Percentiles rank a stretch among this genome's conserved stretches.
Conservation (phyloP, 2,329 filamentous ascomycete genomes). For the Colletotrichum lupini region DNA sequence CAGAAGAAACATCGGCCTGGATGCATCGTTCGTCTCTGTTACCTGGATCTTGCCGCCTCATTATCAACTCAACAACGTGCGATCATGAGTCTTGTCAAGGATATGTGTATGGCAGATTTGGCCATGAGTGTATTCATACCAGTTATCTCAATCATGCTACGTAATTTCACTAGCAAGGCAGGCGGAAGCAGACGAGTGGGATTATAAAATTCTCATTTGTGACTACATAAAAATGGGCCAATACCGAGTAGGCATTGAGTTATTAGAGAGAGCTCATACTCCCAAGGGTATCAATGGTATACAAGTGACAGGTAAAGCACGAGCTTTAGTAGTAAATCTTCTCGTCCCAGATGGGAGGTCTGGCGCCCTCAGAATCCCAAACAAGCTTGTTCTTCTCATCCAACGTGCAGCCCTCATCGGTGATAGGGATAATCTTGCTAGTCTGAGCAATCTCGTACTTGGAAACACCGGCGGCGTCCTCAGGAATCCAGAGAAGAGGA, state of each 20-base stretch:
- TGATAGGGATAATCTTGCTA: slow-evolving; percentile 78
- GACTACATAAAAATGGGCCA: slow-evolving; percentile 11
- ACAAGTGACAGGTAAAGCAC: slow-evolving; percentile 3
- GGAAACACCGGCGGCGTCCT: slow-evolving; percentile 79
- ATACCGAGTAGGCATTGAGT: neutral
- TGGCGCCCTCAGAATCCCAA: slow-evolving; percentile 54
- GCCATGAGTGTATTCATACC: too few species aligned
- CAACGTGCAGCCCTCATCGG: slow-evolving; percentile 79
- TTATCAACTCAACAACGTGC: neutral
- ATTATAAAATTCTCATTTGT: slow-evolving; percentile 2
- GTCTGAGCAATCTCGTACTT: slow-evolving; percentile 82
- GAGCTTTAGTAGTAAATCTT: slow-evolving; percentile 55
- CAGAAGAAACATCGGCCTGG: neutral
- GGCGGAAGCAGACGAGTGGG: neutral
- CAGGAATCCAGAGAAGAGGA: slow-evolving; percentile 87
- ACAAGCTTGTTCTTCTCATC: slow-evolving; percentile 69
- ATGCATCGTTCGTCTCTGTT: too few species aligned
- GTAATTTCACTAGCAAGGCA: neutral
- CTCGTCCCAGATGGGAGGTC: slow-evolving; percentile 57
- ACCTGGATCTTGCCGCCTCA: neutral
- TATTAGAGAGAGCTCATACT: slow-evolving; percentile 29
- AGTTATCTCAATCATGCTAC: too few species aligned
- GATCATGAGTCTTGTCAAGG: too few species aligned
- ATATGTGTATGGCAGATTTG: too few species aligned
- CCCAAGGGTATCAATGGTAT: slow-evolving; percentile 32